Percentiles rank a stretch among this genome's conserved stretches.
Conservation (phyloP, 2,329 filamentous ascomycete genomes). For the Clarireedia homoeocarpa region DNA sequence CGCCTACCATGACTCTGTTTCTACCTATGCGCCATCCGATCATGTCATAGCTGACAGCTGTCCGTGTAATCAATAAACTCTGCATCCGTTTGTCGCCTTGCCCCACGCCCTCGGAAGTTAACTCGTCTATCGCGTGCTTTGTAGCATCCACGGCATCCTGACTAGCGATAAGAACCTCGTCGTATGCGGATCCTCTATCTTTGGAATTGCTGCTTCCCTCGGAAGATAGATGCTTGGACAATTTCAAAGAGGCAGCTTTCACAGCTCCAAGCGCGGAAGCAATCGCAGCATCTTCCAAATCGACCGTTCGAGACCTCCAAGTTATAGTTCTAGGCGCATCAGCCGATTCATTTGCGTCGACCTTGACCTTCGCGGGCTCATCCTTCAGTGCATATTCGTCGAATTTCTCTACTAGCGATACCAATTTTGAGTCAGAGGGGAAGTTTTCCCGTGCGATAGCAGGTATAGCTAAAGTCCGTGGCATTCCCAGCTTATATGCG, state of each 20-base stretch:
- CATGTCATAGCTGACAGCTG: constrained; percentile 88
- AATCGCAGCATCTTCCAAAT: constrained; percentile 88
- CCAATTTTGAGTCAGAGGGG: constrained; percentile 55
- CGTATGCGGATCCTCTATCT: constrained; percentile 79
- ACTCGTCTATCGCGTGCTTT: constrained; percentile 86
- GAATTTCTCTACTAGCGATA: constrained; percentile 60
- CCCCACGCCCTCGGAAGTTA: constrained; percentile 73
- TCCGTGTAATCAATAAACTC: constrained; percentile 82
- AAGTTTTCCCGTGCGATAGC: constrained; percentile 76
- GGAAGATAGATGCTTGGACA: constrained; percentile 42
- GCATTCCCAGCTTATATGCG: constrained; percentile 83
- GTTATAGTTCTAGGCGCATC: constrained; percentile 66
- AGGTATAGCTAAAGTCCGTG: constrained; percentile 74
- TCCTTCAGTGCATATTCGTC: constrained; percentile 61
- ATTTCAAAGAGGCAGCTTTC: constrained; percentile 41
- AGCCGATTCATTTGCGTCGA: constrained; percentile 42
- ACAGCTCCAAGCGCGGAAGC: constrained; percentile 74
- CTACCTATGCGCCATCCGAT: constrained; percentile 92
- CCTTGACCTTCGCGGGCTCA: constrained; percentile 39
- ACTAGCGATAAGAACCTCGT: constrained; percentile 79
- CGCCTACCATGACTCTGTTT: constrained; percentile 82
- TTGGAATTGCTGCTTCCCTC: constrained; percentile 40
- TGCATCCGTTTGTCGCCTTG: constrained; percentile 85
- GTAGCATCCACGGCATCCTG: constrained; percentile 93
- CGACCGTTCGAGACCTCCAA: constrained; percentile 80